Evolutionary conservation across 2,329 filamentous ascomycete species (phyloP).

Genomic region (Calonectria hongkongensis): DNA sequence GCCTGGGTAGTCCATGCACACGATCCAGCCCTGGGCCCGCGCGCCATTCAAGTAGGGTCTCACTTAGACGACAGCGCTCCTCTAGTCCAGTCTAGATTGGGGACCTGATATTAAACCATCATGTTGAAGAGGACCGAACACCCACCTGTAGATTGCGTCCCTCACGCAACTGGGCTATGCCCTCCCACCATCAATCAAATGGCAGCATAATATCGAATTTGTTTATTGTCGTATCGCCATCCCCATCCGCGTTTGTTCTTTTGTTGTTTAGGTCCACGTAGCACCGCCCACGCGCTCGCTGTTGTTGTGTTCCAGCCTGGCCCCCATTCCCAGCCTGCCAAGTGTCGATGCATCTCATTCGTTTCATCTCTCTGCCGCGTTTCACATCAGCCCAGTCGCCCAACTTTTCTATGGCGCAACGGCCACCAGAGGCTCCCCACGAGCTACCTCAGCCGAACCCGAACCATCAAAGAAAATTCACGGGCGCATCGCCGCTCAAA

Average conservation of each 20-base stretch:
- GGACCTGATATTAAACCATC: constrained; percentile 15
- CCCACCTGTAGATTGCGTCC: constrained; percentile 17
- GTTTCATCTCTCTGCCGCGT: constrained; percentile 26
- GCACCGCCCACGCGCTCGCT: neutral
- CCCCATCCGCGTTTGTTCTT: neutral
- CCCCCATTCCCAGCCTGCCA: neutral
- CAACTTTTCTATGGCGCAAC: constrained; percentile 24
- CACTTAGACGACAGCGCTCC: constrained; percentile 6
- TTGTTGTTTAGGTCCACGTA: neutral
- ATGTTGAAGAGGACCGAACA: constrained; percentile 8
- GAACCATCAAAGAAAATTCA: constrained; percentile 2
- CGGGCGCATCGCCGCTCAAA: constrained; percentile 8
- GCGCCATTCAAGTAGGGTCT: constrained; percentile 20
- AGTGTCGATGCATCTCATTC: constrained; percentile 21
- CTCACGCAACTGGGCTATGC: constrained; percentile 1
- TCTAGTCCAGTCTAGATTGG: constrained; percentile 17
- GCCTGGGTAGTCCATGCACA: constrained; percentile 5
- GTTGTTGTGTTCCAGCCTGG: too few species aligned
- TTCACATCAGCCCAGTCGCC: constrained; percentile 20
- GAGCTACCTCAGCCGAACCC: constrained; percentile 26
- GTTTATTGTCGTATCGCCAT: neutral
- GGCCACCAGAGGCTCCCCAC: neutral
- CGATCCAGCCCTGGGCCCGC: constrained; percentile 6
- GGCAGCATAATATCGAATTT: neutral
- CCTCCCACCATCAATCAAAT: too few species aligned